Evolutionary conservation across 2,329 filamentous ascomycete species (phyloP).

Genomic region (Nannizzia gypsea): DNA sequence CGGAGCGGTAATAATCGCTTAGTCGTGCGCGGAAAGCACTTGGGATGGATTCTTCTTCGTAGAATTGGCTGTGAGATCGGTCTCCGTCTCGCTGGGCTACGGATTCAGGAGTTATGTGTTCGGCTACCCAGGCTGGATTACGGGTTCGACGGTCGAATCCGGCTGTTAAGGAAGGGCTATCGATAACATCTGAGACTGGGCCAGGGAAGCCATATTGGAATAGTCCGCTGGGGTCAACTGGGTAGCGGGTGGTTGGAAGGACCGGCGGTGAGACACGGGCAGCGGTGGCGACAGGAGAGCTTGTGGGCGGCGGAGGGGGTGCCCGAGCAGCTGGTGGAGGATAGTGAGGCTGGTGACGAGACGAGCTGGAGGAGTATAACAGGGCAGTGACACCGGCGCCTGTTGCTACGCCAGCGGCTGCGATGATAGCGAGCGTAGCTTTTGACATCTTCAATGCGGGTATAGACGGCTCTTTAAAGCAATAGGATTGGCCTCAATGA

Average conservation of each 20-base stretch:
- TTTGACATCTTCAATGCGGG: conserved; percentile 56
- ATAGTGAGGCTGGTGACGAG: conserved; percentile 33
- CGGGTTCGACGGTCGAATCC: conserved; percentile 80
- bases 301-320: conserved; percentile 16
- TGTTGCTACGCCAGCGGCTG: conserved; percentile 62
- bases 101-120: conserved; percentile 89
- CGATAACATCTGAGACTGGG: conserved; percentile 70
- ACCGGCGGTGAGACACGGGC: conserved; percentile 23
- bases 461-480: not conserved
- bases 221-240: conserved; percentile 62
- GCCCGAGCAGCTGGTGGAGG: conserved; percentile 26
- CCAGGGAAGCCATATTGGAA: conserved; percentile 88
- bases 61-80: conserved; percentile 69
- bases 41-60: conserved; percentile 70
- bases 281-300: conserved; percentile 19
- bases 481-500: not conserved
- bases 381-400: conserved; percentile 62
- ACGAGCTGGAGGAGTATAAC: conserved; percentile 51
- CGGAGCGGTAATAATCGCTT: conserved; percentile 87
- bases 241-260: conserved; percentile 27
- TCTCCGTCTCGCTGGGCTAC: conserved; percentile 64
- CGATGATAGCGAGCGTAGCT: conserved; percentile 61
- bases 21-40: conserved; percentile 79
- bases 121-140: conserved; percentile 89
- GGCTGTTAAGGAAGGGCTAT: conserved; percentile 65